Evolutionary conservation across 2,329 filamentous ascomycete genomes (phyloP).

Genomic region (Fusarium luffae): DNA sequence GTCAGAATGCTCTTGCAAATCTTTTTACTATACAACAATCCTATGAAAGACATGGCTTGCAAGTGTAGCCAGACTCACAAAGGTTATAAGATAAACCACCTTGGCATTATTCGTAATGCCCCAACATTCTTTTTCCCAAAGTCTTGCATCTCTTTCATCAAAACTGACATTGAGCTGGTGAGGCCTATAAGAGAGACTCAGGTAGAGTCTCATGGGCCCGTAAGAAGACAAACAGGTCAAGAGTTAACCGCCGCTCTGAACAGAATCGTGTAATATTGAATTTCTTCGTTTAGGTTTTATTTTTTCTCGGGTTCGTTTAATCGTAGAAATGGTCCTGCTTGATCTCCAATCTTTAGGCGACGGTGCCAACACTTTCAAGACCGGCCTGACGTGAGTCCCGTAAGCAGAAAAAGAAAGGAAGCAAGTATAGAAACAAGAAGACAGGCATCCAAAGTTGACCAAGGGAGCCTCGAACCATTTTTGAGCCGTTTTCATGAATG

Average conservation of each 20-base stretch:
- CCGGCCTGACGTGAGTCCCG: conserved; percentile 42
- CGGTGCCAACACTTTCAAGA: conserved; percentile 42
- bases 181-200: conserved; percentile 11
- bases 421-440: conserved; percentile 35
- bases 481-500: conserved; percentile 28
- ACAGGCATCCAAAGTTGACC: conserved; percentile 41
- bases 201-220: conserved; percentile 14
- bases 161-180: neutral
- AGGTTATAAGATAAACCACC: conserved; percentile 7
- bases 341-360: conserved; percentile 31
- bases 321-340: conserved; percentile 41
- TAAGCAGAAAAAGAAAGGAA: conserved; percentile 35
- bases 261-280: conserved; percentile 32
- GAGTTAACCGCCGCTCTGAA: conserved; percentile 24
- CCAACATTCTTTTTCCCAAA: conserved; percentile 17
- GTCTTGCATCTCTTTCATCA: conserved; percentile 18
- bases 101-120: conserved; percentile 25
- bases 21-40: conserved; percentile 40
- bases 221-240: conserved; percentile 32
- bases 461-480: conserved; percentile 21
- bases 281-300: conserved; percentile 28
- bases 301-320: conserved; percentile 38
- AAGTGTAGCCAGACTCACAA: conserved; percentile 10
- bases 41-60: conserved; percentile 17
- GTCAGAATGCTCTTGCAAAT: conserved; percentile 20